Base-by-base conservation (phyloP, 2,329 filamentous ascomycete genomes). In the Neofusicoccum sp. region DNA sequence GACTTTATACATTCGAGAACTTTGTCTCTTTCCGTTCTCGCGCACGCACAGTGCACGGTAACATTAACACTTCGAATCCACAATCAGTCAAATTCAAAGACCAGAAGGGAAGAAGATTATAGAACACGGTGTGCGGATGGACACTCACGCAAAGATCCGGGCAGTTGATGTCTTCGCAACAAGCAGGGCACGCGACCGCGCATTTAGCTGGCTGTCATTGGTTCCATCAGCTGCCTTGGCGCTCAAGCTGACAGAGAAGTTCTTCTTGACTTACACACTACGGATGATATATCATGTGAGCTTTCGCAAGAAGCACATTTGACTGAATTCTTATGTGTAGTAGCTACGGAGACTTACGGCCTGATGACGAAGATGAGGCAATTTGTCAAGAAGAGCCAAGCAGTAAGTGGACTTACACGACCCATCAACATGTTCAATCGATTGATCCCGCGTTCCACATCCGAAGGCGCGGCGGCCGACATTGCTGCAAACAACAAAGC, bases 101-200 rank as follows among this genome's bases (percentile, higher is more conserved):
- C n/a, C n/a, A n/a, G n/a, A n/a, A n/a, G n/a, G n/a, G n/a, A n/a
- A n/a, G n/a, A n/a, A n/a, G n/a, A n/a, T n/a, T 9, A 12, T 3
- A 6, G 11, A 14, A 7, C 3, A 28, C 7, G 12, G 30, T 7
- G 26, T 6, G 31, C 24, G 14, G 16, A 6, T 43, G 16, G 7
- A 43, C 36, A 56, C 51, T 56, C 43, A 56, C 51, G 28, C 51
- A 56, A 33, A 56, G 51, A 31, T 56, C 24, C 14, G 51, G 51
- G 38, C 38, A 56, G 12, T 9, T 30, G n/a, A 56, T 43, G n/a
- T 56, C 28, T n/a, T 43, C 36, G 16, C 51, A 56, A n/a, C 51
- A 56, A 12, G 41, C n/a, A 8, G 51, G 51, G 24, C 51, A 56
- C 8, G 16, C 7, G 6, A 28, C 7, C 51, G 31, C 28, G 16